Conservation (phyloP, 768 basidiomycete genomes). For the Arthromyces matolae region DNA sequence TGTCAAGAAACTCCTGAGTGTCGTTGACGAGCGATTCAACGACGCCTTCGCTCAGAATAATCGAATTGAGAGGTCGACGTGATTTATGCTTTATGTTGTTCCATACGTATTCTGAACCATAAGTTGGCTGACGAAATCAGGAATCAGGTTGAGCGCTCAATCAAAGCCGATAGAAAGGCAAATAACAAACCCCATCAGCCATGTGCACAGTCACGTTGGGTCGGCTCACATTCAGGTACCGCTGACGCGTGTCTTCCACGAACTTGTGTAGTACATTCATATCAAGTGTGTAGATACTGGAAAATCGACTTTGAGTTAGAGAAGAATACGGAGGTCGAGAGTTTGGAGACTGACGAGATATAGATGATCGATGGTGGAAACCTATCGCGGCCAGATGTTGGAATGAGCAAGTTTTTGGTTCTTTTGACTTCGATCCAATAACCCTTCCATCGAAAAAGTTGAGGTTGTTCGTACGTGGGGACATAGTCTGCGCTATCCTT, state of each 20-base stretch:
- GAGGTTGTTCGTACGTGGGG: slow-evolving; percentile 35
- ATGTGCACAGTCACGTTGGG: slow-evolving; percentile 34
- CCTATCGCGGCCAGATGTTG: slow-evolving; percentile 10
- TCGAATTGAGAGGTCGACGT: slow-evolving; percentile 47
- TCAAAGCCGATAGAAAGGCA: slow-evolving; percentile 1
- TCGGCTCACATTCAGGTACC: slow-evolving; percentile 32
- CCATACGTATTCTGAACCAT: slow-evolving; percentile 38
- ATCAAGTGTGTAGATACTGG: slow-evolving; percentile 39
- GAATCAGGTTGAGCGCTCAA: neutral
- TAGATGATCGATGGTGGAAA: slow-evolving; percentile 19
- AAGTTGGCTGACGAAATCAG: slow-evolving; percentile 30
- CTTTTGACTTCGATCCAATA: slow-evolving; percentile 37
- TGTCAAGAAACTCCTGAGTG: slow-evolving; percentile 47
- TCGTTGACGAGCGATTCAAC: slow-evolving; percentile 45
- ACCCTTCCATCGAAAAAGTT: slow-evolving; percentile 39
- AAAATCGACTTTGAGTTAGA: neutral
- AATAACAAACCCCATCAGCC: slow-evolving; percentile 25
- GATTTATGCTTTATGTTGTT: slow-evolving; percentile 43
- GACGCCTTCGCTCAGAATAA: slow-evolving; percentile 47
- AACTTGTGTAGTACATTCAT: slow-evolving; percentile 31
- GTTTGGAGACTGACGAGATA: slow-evolving; percentile 29
- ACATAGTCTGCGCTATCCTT: slow-evolving; percentile 36
- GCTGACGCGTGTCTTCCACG: slow-evolving; percentile 32
- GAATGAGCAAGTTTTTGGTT: slow-evolving; percentile 7
- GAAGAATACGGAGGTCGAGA: neutral